Conservation (phyloP, 164 flowering plant genomes). For the Magnolia kwangsiensis region DNA sequence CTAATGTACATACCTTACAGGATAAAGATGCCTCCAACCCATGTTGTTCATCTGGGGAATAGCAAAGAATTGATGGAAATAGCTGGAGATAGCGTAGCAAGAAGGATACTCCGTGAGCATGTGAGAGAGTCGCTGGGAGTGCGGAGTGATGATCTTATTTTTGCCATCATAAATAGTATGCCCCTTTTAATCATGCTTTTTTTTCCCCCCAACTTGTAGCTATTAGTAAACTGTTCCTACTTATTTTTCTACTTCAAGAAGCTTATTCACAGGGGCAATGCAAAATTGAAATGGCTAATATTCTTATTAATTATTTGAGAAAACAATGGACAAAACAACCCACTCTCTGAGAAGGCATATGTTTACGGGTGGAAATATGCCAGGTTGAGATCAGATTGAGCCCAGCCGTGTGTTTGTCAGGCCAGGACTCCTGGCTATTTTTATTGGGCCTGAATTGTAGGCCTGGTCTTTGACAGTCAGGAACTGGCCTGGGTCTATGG, state of each 20-base stretch:
- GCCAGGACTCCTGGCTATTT: not conserved
- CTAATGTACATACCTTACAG: constrained; percentile 28
- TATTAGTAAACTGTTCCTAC: too few species aligned
- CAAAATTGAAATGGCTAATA: not conserved
- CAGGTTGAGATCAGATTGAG: not conserved
- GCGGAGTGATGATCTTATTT: constrained; percentile 76
- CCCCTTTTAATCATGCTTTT: not conserved
- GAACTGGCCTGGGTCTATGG: not conserved
- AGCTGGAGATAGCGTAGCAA: constrained; percentile 87
- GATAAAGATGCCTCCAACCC: constrained; percentile 87
- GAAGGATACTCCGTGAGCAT: constrained; percentile 85
- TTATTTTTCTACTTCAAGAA: not conserved
- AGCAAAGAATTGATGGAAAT: constrained; percentile 95
- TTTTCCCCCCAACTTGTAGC: too few species aligned
- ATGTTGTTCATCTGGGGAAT: constrained; percentile 97
- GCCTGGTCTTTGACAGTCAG: not conserved
- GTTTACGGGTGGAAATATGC: not conserved
- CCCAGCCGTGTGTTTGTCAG: not conserved
- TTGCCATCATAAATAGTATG: constrained; percentile 94
- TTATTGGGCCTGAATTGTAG: not conserved
- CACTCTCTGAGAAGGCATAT: not conserved
- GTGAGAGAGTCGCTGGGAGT: constrained; percentile 89
- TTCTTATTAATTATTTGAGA: not conserved
- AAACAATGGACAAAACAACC: not conserved
- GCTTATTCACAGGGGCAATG: not conserved